Evolutionary conservation across 2,329 filamentous ascomycete genomes (phyloP).

Genomic region (Orbilia ellipsospora): DNA sequence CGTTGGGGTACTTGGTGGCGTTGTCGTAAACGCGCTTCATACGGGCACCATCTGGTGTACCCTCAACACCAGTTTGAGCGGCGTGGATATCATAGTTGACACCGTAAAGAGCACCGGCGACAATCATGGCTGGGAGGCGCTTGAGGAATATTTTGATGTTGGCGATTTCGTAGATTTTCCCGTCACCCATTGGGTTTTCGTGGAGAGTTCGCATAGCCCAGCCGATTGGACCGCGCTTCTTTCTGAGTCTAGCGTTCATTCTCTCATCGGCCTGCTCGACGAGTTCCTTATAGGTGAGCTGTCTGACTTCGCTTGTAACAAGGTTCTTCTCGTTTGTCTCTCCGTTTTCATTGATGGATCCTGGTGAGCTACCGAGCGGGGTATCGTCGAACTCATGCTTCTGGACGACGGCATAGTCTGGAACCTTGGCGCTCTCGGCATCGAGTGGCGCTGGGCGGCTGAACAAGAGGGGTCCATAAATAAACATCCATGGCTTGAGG

Average conservation of each 20-base stretch:
- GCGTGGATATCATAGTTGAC: conserved; percentile 75
- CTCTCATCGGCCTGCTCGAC: conserved; percentile 69
- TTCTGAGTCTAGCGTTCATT: conserved; percentile 73
- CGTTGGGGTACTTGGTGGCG: conserved; percentile 72
- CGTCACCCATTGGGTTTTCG: conserved; percentile 77
- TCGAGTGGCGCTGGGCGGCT: conserved; percentile 62
- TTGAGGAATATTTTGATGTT: conserved; percentile 74
- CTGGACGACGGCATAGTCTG: conserved; percentile 82
- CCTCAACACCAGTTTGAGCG: conserved; percentile 65
- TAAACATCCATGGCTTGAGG: conserved; percentile 69
- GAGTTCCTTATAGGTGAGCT: conserved; percentile 72
- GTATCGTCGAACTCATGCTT: conserved; percentile 68
- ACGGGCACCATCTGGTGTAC: conserved; percentile 63
- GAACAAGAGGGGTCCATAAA: conserved; percentile 68
- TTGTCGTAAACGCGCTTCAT: conserved; percentile 62
- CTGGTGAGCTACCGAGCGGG: conserved; percentile 60
- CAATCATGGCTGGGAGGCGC: conserved; percentile 76
- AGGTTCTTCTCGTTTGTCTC: conserved; percentile 65
- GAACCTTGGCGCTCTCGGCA: conserved; percentile 70
- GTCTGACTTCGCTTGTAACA: conserved; percentile 66
- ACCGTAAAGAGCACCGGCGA: conserved; percentile 75
- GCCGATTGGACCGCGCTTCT: conserved; percentile 75
- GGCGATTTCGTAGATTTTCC: conserved; percentile 77
- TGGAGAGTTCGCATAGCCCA: conserved; percentile 84
- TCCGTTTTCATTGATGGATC: conserved; percentile 58